phyloP scores from a whole-genome alignment of 75 land plant species.

The Selaginella tamariscina region DNA sequence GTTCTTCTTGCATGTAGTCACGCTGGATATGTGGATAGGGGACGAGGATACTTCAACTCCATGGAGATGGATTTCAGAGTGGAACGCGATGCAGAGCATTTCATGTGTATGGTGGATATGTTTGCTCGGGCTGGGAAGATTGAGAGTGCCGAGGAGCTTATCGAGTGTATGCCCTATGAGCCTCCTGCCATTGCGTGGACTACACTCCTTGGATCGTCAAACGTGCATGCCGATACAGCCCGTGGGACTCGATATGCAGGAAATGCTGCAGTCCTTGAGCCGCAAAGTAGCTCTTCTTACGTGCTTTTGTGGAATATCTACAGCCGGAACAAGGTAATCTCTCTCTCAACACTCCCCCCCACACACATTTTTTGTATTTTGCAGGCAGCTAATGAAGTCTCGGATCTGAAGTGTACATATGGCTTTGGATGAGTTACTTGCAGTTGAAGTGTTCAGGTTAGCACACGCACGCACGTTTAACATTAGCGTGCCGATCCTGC shows the following conservation, averaged over 20 bases:
- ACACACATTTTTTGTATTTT: no score
- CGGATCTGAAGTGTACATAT: no score
- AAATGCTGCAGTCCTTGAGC: constrained; percentile 1
- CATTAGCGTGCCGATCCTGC: no score
- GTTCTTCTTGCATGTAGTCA: constrained; percentile 16
- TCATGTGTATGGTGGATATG: constrained; percentile 18
- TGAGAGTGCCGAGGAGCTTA: neutral
- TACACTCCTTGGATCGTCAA: constrained; percentile 10
- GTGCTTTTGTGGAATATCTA: constrained; percentile 14
- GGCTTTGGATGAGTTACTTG: no score
- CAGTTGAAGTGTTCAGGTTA: no score
- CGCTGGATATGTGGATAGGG: constrained; percentile 13
- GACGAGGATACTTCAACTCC: neutral
- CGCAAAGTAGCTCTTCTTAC: constrained; percentile 8
- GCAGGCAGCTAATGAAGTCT: no score
- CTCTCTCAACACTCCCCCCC: no score
- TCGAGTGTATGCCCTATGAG: constrained; percentile 10
- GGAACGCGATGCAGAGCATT: constrained; percentile 12
- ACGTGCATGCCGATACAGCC: neutral
- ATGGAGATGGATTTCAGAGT: constrained; percentile 7
- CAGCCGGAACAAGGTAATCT: neutral
- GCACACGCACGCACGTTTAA: no score
- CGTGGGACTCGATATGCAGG: neutral
- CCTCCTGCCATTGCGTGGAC: constrained; percentile 5
- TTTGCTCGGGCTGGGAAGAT: constrained; percentile 15